Evolutionary conservation across 257 asterid genomes (phyloP).

Genomic region (Nicotiana undulata): DNA sequence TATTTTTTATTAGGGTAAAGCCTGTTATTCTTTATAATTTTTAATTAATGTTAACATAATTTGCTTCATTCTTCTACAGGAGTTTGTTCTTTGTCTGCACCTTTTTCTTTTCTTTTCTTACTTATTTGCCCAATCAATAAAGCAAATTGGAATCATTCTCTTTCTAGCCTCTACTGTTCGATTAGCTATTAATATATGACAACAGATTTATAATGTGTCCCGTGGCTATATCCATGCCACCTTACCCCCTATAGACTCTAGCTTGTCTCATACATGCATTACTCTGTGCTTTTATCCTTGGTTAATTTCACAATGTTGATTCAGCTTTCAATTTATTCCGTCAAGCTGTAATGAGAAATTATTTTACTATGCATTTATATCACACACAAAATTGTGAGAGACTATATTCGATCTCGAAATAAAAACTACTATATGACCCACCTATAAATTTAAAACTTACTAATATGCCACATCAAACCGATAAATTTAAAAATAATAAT

Average conservation of each 20-base stretch:
- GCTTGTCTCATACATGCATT: neutral
- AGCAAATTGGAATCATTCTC: conserved; percentile 9
- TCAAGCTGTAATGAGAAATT: too few relatives aligned
- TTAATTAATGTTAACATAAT: too few relatives aligned
- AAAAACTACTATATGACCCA: too few relatives aligned
- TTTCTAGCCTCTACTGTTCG: neutral
- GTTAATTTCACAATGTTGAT: neutral
- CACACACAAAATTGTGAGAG: too few relatives aligned
- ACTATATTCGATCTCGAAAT: too few relatives aligned
- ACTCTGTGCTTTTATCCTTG: neutral
- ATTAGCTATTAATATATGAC: neutral
- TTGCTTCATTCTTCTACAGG: neutral
- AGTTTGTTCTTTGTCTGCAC: neutral
- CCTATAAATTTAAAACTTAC: too few relatives aligned
- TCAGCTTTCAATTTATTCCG: too few relatives aligned
- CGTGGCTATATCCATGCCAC: conserved; percentile 1
- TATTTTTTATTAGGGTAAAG: too few relatives aligned
- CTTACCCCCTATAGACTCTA: neutral
- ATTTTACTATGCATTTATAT: too few relatives aligned
- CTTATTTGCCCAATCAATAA: conserved; percentile 14
- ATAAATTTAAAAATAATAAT: too few relatives aligned
- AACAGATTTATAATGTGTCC: neutral
- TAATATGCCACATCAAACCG: too few relatives aligned
- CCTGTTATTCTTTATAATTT: too few relatives aligned
- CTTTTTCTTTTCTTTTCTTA: neutral